A percentile compares a stretch with the other conserved stretches of the same genome.
Conservation (phyloP, 164 flowering plant genomes). For the Umbellularia californica region DNA sequence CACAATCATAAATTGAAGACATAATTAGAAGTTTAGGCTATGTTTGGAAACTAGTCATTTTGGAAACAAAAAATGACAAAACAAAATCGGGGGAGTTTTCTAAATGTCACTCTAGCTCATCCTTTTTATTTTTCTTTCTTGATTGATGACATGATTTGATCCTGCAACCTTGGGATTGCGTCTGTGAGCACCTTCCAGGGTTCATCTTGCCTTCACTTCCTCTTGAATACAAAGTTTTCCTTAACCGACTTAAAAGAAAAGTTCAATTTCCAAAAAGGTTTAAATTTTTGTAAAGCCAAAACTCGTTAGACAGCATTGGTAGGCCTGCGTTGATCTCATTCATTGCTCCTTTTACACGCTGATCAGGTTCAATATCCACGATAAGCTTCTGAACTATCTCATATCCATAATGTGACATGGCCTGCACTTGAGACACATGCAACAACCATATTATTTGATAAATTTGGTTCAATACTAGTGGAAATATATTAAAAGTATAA, state of each 20-base stretch:
- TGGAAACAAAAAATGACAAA: no score
- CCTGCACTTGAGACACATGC: slow-evolving; percentile 29
- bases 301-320: not conserved
- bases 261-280: not conserved
- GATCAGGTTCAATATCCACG: slow-evolving; percentile 80
- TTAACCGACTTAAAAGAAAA: no score
- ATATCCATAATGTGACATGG: slow-evolving; percentile 78
- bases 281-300: not conserved
- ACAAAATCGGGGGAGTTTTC: no score
- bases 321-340: slow-evolving; percentile 86
- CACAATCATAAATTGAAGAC: no score
- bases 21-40: no score
- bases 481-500: not conserved
- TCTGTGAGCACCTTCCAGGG: not conserved
- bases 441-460: not conserved
- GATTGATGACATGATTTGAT: no score
- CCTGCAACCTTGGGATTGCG: no score
- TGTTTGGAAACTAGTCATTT: no score
- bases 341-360: slow-evolving; percentile 74
- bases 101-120: no score
- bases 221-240: not conserved
- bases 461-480: no score
- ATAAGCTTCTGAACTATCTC: slow-evolving; percentile 83
- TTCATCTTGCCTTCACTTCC: not conserved
- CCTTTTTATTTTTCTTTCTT: no score